Percentiles rank a stretch among this genome's conserved stretches.
Conservation (phyloP, 2,329 filamentous ascomycete genomes). For the Thermochaetoides dissita region DNA sequence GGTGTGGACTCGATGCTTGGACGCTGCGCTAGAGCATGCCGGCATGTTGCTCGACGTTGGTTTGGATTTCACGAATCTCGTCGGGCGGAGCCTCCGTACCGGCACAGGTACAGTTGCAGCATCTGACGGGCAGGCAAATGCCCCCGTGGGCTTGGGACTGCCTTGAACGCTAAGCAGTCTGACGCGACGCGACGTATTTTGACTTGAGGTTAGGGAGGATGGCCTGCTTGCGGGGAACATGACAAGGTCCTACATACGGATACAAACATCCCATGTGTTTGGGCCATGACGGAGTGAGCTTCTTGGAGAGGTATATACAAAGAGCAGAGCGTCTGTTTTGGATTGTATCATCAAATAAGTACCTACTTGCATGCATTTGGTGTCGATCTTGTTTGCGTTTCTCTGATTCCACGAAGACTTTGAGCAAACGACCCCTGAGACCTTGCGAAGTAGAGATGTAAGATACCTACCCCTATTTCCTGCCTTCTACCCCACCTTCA, state of each 20-base stretch:
- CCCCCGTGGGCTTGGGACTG: slow-evolving; percentile 30
- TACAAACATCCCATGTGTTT: no score
- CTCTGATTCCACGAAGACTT: not conserved
- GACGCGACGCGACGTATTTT: no score
- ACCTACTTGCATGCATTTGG: not conserved
- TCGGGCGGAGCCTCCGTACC: slow-evolving; percentile 42
- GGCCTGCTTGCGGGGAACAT: no score
- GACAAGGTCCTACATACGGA: no score
- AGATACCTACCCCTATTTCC: not conserved
- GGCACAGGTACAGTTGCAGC: slow-evolving; percentile 9
- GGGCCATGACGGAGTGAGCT: no score
- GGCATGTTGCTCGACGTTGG: slow-evolving; percentile 71
- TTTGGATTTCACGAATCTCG: slow-evolving; percentile 73
- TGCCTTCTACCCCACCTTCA: no score
- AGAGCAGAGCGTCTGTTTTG: no score
- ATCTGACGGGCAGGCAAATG: slow-evolving; percentile 10
- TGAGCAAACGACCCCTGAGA: no score
- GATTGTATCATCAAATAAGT: not conserved
- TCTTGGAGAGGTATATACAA: no score
- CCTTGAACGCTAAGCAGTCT: no score
- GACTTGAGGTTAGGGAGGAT: no score
- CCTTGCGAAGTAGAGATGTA: no score
- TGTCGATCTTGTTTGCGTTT: not conserved
- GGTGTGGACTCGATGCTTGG: slow-evolving; percentile 72
- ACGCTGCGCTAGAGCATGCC: slow-evolving; percentile 67